Percentiles rank a stretch among this genome's conserved stretches.
Conservation (phyloP, 768 basidiomycete genomes). For the Trametes coccinea region DNA sequence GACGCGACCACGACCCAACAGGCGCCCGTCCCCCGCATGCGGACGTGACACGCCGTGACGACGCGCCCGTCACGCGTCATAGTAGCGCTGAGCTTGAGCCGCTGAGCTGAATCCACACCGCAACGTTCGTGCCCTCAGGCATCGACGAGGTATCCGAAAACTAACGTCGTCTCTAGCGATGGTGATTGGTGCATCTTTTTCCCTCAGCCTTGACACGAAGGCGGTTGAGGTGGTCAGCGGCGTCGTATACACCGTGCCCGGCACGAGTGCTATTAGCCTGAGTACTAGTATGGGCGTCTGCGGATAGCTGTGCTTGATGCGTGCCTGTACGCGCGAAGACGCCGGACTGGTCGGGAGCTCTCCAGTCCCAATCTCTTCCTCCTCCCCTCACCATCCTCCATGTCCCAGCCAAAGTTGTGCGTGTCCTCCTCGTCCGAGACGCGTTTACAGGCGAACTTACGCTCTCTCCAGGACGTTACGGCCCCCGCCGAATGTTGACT, state of each 20-base stretch:
- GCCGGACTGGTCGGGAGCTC: not conserved
- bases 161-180: too few species aligned
- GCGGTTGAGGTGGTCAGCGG: not conserved
- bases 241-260: too few species aligned
- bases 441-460: not conserved
- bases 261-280: too few species aligned
- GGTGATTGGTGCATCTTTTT: too few species aligned
- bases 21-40: constrained; percentile 5
- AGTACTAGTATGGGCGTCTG: constrained; percentile 12
- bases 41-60: constrained; percentile 4
- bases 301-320: constrained; percentile 23
- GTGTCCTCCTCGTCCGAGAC: not conserved
- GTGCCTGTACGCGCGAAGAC: constrained; percentile 17
- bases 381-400: constrained; percentile 16
- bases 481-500: constrained; percentile 87
- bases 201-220: too few species aligned
- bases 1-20: not conserved
- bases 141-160: not conserved
- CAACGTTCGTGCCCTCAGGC: not conserved
- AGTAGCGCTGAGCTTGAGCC: too few species aligned
- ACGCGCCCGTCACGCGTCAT: not conserved
- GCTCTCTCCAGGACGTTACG: constrained; percentile 61
- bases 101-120: too few species aligned
- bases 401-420: constrained; percentile 24
- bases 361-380: not conserved